Base-by-base conservation (phyloP, 805 yeast genomes). In the Maudiozyma saulgeensis region DNA sequence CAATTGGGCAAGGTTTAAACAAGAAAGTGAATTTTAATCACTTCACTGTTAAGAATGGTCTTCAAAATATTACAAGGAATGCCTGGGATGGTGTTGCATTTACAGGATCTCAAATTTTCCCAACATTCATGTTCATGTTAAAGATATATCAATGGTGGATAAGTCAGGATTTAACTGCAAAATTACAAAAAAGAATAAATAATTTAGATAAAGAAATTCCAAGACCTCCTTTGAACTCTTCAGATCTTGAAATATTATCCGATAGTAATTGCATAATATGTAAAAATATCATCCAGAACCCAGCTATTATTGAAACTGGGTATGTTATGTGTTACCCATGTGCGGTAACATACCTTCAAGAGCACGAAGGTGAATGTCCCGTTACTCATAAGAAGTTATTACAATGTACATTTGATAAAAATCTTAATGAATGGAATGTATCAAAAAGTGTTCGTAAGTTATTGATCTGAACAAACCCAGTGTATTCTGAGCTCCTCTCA, bases 101-200 rank as follows among this genome's bases (percentile, higher is more conserved):
- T 28, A 41, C 49, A 11, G 75, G 79, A 45, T 68, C 63, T 2
- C 57, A 85, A 2, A 63, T 81, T 43, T 79, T 91, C 67, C 96
- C 96, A 0, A 74, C 84, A 0, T 87, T 95, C 2, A 83, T 90
- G 46, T 89, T 91, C 61, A 60, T 82, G 23, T 72, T 90, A 52
- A 87, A 88, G 67, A 87, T 90, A 57, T 72, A 88, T 35, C 97
- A 90, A 64, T 90, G 97, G 96, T 90, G 96, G 95, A 80, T 81
- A 52, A 77, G 85, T 25, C 80, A 89, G 15, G 87, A 84, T 51
- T 77, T 87, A 60, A 80, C 87, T 3, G 66, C 76, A 4, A 77
- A 78, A 59, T 59, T 84, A 51, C 73, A 78, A 23, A 77, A 76
- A 49, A 74, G 72, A 44, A 70, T 70, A 45, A 71, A 73, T 49